A percentile compares a stretch with the other conserved stretches of the same genome.
phyloP scores from a whole-genome alignment of 163 green algal genomes.

The Chlamydomonas reinhardtii region DNA sequence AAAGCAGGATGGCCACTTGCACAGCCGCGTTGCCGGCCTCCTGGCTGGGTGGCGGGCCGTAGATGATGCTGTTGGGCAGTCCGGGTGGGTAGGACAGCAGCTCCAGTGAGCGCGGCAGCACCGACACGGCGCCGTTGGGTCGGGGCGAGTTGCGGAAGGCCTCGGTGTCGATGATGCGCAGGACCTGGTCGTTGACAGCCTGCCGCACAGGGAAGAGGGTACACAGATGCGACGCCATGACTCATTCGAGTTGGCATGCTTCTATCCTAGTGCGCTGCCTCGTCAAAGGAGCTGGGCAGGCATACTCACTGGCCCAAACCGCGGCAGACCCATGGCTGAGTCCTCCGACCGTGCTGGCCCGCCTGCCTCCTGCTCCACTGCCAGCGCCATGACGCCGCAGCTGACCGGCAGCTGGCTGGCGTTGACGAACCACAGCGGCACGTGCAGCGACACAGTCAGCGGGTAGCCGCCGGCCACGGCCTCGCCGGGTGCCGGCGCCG shows the following conservation, averaged over 20 bases:
- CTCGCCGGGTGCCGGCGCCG: constrained; percentile 64
- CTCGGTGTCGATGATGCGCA: constrained; percentile 62
- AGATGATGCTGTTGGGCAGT: not conserved
- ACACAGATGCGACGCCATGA: no score
- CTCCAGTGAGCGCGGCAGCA: constrained; percentile 69
- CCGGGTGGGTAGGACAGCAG: constrained; percentile 69
- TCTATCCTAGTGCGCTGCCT: no score
- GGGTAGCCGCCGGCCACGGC: constrained; percentile 76
- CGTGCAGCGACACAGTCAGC: constrained; percentile 74
- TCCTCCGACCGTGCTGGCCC: no score
- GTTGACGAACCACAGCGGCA: constrained; percentile 89
- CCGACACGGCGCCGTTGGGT: constrained; percentile 43
- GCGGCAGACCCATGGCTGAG: no score
- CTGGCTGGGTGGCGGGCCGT: not conserved
- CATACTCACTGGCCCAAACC: no score
- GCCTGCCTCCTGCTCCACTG: constrained; percentile 3
- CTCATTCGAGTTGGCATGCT: no score
- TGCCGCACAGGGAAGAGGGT: not conserved
- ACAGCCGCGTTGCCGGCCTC: not conserved
- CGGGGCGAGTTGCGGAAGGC: constrained; percentile 42
- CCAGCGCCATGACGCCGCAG: constrained; percentile 46
- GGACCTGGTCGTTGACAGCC: not conserved
- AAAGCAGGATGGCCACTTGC: constrained; percentile 53
- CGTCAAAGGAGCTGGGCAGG: no score
- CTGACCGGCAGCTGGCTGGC: constrained; percentile 70